Base-by-base conservation (phyloP, 192 early-diverging fungal genomes). In the Backusella sp. region DNA sequence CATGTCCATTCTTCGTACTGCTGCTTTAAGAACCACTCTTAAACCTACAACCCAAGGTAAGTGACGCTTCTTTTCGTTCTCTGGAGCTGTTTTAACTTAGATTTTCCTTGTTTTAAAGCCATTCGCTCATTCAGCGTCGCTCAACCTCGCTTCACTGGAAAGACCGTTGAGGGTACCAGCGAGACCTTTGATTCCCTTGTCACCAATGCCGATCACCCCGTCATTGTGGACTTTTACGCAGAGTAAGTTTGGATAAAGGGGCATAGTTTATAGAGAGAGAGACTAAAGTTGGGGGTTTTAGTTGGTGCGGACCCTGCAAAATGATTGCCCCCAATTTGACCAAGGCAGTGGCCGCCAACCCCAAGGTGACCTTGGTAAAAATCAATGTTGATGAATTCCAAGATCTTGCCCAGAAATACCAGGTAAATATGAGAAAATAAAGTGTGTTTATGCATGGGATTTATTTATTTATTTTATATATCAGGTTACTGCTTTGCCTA, bases 281-380 rank as follows among this genome's bases (percentile, higher is more conserved):
- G 19, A 65, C 30, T 26, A 23, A 36, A 46, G 19, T 21, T 80
- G n/a, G 4, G 2, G n/a, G n/a, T n/a, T 36, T 30, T 62, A 90
- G 91, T 39, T 97, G 95, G 95, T 96, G 94, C 79, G 88, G 90
- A 65, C 94, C 94, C 17, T 97, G 95, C 84, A 90, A 88, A 46
- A 82, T 93, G 79, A 80, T 97, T 7, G 90, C 87, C 8, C 94
- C 94, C 21, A 77, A 91, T 26, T 80, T 97, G 26, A 79, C 87
- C 8, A 88, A 90, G 49, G 85, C 86, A 6, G 93, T 96, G 19
- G 77, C 82, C 14, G 84, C 83, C 21, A 84, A 92, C 52, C 88
- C 86, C n/a, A 87, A 88, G 44, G 88, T 92, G 0, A 88, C 90
- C 9, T 78, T 97, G 69, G 90, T 92, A 66, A 94, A 94, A 74